phyloP scores from a whole-genome alignment of 2,329 filamentous ascomycete genomes.

The Aulographum hederae region DNA sequence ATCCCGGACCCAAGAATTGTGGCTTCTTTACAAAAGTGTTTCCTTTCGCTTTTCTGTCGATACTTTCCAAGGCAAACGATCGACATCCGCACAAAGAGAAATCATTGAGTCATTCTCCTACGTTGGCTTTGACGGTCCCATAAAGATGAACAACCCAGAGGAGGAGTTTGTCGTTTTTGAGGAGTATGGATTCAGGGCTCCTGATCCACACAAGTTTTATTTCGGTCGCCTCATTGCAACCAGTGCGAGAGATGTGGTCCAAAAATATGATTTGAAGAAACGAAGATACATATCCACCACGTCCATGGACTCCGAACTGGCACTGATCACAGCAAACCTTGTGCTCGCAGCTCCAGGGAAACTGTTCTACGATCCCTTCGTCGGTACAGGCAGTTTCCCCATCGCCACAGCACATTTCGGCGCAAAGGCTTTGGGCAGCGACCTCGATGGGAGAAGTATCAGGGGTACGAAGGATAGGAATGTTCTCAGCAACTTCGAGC shows the following conservation, averaged over 20 bases:
- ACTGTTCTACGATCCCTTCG: slow-evolving; percentile 86
- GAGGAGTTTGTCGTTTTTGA: slow-evolving; percentile 69
- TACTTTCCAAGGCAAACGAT: slow-evolving; percentile 58
- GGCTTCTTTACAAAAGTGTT: slow-evolving; percentile 42
- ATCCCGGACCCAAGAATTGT: slow-evolving; percentile 39
- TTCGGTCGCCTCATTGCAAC: slow-evolving; percentile 54
- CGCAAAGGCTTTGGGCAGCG: slow-evolving; percentile 64
- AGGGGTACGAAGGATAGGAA: slow-evolving; percentile 44
- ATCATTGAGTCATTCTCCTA: slow-evolving; percentile 74
- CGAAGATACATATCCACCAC: slow-evolving; percentile 87
- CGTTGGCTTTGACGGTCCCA: slow-evolving; percentile 58
- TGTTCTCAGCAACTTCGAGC: slow-evolving; percentile 59
- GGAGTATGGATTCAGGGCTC: slow-evolving; percentile 44
- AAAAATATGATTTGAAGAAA: slow-evolving; percentile 80
- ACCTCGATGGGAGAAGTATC: slow-evolving; percentile 84
- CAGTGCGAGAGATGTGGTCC: slow-evolving; percentile 48
- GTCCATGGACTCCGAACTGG: slow-evolving; percentile 90
- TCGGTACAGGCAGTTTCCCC: slow-evolving; percentile 85
- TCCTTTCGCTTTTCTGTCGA: slow-evolving; percentile 80
- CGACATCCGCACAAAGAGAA: slow-evolving; percentile 40
- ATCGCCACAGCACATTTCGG: slow-evolving; percentile 84
- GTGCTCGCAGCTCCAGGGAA: slow-evolving; percentile 67
- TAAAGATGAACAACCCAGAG: slow-evolving; percentile 57
- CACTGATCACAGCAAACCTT: slow-evolving; percentile 81
- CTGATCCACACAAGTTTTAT: slow-evolving; percentile 34